Conservation (phyloP, 257 asterid species). For the Echites panduratus region DNA sequence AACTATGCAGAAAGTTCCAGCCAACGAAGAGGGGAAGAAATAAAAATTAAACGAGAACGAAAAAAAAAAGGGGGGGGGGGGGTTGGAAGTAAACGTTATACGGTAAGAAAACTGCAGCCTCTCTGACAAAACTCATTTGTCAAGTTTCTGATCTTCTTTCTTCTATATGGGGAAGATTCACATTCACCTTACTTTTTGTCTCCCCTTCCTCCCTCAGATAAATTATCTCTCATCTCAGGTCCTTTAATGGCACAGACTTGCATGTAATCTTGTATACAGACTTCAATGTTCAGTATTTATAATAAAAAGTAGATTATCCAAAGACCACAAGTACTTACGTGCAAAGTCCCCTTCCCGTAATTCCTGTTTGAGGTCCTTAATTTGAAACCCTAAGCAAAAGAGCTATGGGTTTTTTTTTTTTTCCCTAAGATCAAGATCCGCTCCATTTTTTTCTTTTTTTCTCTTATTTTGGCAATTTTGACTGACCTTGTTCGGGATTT, state of each 20-base stretch:
- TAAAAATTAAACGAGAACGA: background rate
- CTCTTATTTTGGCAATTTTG: background rate
- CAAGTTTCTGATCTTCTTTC: constrained; percentile 2
- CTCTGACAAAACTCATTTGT: constrained; percentile 6
- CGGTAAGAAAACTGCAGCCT: background rate
- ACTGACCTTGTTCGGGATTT: background rate
- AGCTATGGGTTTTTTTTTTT: background rate
- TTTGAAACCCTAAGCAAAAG: constrained; percentile 9
- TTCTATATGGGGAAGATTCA: background rate
- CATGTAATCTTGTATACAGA: constrained; percentile 7
- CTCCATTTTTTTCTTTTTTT: background rate
- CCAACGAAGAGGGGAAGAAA: background rate
- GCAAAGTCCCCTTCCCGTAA: background rate
- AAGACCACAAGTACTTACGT: too few species aligned
- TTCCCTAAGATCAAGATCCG: background rate
- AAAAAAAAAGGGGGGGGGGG: too few species aligned
- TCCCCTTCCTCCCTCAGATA: background rate
- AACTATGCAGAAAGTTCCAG: background rate
- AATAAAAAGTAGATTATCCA: background rate
- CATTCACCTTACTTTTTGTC: constrained; percentile 21
- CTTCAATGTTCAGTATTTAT: background rate
- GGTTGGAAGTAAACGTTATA: too few species aligned
- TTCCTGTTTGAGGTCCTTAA: background rate
- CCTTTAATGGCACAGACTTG: constrained; percentile 21
- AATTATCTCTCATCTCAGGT: background rate